These are phyloP conservation scores for Trichoderma afroharzianum DNA, from an alignment of 2,329 filamentous ascomycete genomes.

Conservation along the genomic window DNA sequence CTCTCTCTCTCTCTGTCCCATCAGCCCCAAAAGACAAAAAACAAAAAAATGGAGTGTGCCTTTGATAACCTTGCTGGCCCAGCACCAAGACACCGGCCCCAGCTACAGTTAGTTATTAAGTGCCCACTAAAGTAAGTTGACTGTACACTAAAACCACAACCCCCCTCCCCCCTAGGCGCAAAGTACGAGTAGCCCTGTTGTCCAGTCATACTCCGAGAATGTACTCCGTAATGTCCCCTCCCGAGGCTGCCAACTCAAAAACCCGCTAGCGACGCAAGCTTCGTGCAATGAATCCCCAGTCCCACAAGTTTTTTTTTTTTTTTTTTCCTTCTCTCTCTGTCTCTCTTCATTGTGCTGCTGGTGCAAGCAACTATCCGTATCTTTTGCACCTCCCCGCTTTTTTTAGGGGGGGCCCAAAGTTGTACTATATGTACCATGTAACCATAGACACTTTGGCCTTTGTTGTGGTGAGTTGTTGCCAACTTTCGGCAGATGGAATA, in stretches of 20 bases:
- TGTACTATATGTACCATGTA: not conserved
- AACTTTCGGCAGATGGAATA: not conserved
- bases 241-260: not conserved
- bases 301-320: not conserved
- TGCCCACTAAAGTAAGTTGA: too few relatives aligned
- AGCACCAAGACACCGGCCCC: not conserved
- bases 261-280: not conserved
- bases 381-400: not conserved
- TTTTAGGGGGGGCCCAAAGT: not conserved
- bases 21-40: not conserved
- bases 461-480: not conserved
- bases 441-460: not conserved
- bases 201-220: not conserved
- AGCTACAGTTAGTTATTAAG: too few relatives aligned
- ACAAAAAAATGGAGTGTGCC: not conserved
- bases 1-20: too few relatives aligned
- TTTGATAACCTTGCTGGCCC: not conserved
- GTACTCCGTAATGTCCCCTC: not conserved
- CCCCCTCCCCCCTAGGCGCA: too few relatives aligned
- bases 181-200: not conserved
- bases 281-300: not conserved
- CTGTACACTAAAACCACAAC: not conserved
- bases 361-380: too few relatives aligned
- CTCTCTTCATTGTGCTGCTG: not conserved
- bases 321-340: not conserved